These are phyloP conservation scores for Solanum lycopersicoides DNA, from an alignment of 257 asterid species.

Conservation along the genomic window DNA sequence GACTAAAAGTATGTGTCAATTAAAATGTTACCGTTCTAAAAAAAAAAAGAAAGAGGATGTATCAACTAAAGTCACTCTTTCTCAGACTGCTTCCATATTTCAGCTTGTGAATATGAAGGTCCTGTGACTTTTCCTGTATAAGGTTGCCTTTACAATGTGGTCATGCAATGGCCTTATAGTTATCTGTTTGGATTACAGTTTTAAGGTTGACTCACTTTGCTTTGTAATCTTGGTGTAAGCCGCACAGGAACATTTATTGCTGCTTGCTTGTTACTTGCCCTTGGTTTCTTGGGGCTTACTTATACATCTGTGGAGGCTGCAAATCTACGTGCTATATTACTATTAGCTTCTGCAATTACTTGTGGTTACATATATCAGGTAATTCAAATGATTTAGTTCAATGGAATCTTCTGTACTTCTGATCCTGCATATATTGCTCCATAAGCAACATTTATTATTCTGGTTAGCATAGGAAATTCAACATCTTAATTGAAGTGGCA, in stretches of 20 bases:
- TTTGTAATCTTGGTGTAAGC: conserved; percentile 27
- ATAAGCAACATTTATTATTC: neutral
- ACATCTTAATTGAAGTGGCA: neutral
- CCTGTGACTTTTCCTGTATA: neutral
- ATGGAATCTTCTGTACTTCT: neutral
- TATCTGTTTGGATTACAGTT: neutral
- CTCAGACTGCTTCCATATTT: neutral
- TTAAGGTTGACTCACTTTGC: neutral
- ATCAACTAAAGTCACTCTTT: neutral
- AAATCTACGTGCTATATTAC: conserved; percentile 38
- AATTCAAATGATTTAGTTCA: neutral
- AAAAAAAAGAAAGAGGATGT: neutral
- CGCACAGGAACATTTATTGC: conserved; percentile 58
- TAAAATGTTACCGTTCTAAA: neutral
- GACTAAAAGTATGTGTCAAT: neutral
- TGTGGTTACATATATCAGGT: conserved; percentile 95
- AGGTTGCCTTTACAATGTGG: neutral
- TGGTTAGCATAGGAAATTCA: neutral
- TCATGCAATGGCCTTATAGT: neutral
- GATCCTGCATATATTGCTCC: neutral
- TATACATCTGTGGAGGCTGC: conserved; percentile 59
- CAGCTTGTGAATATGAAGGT: neutral
- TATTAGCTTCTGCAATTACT: conserved; percentile 47
- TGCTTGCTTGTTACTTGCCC: conserved; percentile 55
- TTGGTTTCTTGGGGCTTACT: conserved; percentile 63